phyloP scores from a whole-genome alignment of 2,329 filamentous ascomycete species.

The Myotisia sp. region DNA sequence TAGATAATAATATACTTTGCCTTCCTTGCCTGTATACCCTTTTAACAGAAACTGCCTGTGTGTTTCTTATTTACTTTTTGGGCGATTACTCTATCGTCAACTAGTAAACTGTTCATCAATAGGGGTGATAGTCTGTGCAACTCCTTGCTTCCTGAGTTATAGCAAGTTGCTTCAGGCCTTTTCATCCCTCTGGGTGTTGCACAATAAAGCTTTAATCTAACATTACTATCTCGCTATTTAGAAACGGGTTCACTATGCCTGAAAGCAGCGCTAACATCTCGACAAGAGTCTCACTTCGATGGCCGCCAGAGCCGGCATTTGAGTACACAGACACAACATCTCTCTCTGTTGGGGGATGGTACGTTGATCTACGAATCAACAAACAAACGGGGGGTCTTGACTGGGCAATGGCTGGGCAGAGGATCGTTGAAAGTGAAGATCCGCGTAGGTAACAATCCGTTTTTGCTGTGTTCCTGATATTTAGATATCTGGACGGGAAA shows the following conservation, averaged over 20 bases:
- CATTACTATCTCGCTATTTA: too few relatives aligned
- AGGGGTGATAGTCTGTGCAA: too few relatives aligned
- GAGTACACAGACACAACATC: constrained; percentile 33
- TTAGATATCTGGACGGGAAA: background rate
- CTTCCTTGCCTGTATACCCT: too few relatives aligned
- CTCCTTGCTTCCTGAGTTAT: too few relatives aligned
- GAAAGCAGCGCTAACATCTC: constrained; percentile 15
- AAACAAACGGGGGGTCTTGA: constrained; percentile 24
- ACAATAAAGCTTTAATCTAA: too few relatives aligned
- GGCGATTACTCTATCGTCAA: too few relatives aligned
- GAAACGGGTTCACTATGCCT: constrained; percentile 1
- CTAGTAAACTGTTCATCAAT: too few relatives aligned
- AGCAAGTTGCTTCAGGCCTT: too few relatives aligned
- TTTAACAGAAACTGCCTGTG: too few relatives aligned
- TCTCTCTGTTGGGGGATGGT: constrained; percentile 30
- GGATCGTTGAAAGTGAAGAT: constrained; percentile 23
- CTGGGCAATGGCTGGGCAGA: constrained; percentile 32
- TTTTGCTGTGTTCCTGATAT: constrained; percentile 1
- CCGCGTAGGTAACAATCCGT: constrained; percentile 21
- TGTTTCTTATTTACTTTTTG: too few relatives aligned
- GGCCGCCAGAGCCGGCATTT: constrained; percentile 27
- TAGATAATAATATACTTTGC: too few relatives aligned
- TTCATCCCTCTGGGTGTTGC: too few relatives aligned
- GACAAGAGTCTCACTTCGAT: constrained; percentile 31
- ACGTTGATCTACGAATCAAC: constrained; percentile 30